Base-by-base conservation (phyloP, 2,329 filamentous ascomycete species). In the Fusarium clavum region DNA sequence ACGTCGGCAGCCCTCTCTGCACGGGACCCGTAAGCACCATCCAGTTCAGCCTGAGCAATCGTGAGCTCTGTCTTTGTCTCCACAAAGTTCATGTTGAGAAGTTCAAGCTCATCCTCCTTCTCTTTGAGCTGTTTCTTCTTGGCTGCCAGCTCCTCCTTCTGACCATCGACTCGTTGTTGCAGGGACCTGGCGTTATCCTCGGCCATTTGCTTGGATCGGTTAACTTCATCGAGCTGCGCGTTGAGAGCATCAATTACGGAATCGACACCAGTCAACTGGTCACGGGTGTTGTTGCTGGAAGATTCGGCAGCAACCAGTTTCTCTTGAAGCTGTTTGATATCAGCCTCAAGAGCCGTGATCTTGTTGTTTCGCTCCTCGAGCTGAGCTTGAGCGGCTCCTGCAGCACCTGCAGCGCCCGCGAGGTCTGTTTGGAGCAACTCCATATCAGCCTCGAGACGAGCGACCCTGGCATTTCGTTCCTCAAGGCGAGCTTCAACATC, bases 31-130 rank as follows among this genome's bases (percentile, higher is more conserved):
- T 89, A 89, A 27, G 87, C 87, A 60, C 86, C 86, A 68, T 90
- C 88, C 30, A 90, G 83, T 77, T 90, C 88, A 20, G 88, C 88
- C 74, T 87, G 85, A 53, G 86, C 85, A 72, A 89, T 84, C 47
- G 87, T 88, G 63, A 88, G 81, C 73, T 90, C 87, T 56, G 87
- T 89, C 82, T 89, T 89, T 75, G 87, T 82, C 78, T 89, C 86
- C 34, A 86, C 84, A 57, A 88, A 76, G 73, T 83, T 83, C 74
- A 83, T 80, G 76, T 85, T 86, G 56, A 86, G 79, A 57, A 80
- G 78, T 53, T 87, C 85, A 38, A 87, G 73, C 65, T 87, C 84
- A 48, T 82, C 80, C 57, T 87, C 84, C 78, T 84, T 85, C 65
- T 81, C 80, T 72, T 83, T 83, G 68, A 80, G 76, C 38, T 83